Base-by-base conservation (phyloP, 345 rosid genomes). In the Euphorbia pulcherrima region DNA sequence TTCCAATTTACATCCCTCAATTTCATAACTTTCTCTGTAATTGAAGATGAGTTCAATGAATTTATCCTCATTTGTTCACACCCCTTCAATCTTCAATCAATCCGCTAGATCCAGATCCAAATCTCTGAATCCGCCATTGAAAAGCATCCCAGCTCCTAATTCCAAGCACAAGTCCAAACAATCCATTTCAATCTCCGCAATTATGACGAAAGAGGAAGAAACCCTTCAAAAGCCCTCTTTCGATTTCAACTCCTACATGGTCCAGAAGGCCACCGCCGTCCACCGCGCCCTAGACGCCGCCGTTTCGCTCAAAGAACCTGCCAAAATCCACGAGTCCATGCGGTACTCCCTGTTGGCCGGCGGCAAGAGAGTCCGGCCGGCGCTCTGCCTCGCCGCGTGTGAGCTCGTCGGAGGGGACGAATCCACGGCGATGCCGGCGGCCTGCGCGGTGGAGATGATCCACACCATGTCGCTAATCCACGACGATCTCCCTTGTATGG, bases 401-500 rank as follows among this genome's bases (percentile, higher is more conserved):
- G 97, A 89, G 63, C 83, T 89, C n/a, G 96, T 89, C 24, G 96
- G 97, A 0, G 97, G 97, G 3, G 24, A 64, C 9, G 87, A 85
- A 63, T 64, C 87, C 16, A 33, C 39, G 65, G 95, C 96, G 17
- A 88, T 94, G 96, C 92, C 95, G 0, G 85, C 93, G 0, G 95
- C 99, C 37, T 91, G 97, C 46, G 97, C 93, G 14, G 85, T 91
- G 13, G 96, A 94, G 62, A 94, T 91, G 97, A 84, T 91, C 63
- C 97, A 91, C 68, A 88, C 97, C 70, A 94, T 94, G 97, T 94
- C 97, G 0, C 77, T 94, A 8, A 91, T 94, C 58, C 99, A 94
- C 54, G 99, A 94, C 63, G 99, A 94, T 55, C 80, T 94, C 8
- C 97, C 99, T 37, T 89, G 95, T 52, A 94, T 91, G 97, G 97